Base-by-base conservation (phyloP, 2,329 filamentous ascomycete genomes). In the Colletotrichum orbiculare region DNA sequence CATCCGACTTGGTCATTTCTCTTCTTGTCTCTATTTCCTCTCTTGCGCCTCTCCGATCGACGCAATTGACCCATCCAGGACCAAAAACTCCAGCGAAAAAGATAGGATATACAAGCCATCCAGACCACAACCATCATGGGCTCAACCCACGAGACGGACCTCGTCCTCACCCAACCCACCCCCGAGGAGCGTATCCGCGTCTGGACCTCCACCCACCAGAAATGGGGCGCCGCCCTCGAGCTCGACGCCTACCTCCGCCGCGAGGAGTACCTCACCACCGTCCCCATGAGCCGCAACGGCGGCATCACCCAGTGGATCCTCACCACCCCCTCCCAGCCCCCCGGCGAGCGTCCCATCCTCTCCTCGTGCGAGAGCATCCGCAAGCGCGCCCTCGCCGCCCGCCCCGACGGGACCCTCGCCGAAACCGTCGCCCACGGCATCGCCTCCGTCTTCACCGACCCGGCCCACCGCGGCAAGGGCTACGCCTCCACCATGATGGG, bases 401-500 rank as follows among this genome's bases (percentile, higher is more conserved):
- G 68, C 15, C 72, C 73, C 0, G 72, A 76, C 6, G 77, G 77
- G 48, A 68, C 69, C 42, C 72, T 77, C 39, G 71, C 73, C 6
- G 87, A 92, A 49, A 86, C 84, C 2, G 79, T 88, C 9, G 87
- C 87, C 13, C 90, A 97, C 77, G 93, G 91, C 6, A 85, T 96
- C 61, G 92, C 89, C 12, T 92, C 90, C 66, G 93, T 96, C n/a
- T 96, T 90, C 75, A 93, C 89, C 4, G 85, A 88, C 45, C 84
- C 87, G 0, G 81, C 87, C 71, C 87, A 87, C 74, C 80, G 93
- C 62, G 89, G 91, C 4, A 85, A 84, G 69, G 91, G 92, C 17
- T 97, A 97, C 77, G 93, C 92, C 1, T 86, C 85, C 61, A 84
- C 90, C 60, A 94, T 96, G 89, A 85, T 94, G 75, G 76, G 77